Conservation (phyloP, 306 rosid genomes). For the Rosa lucieae region DNA sequence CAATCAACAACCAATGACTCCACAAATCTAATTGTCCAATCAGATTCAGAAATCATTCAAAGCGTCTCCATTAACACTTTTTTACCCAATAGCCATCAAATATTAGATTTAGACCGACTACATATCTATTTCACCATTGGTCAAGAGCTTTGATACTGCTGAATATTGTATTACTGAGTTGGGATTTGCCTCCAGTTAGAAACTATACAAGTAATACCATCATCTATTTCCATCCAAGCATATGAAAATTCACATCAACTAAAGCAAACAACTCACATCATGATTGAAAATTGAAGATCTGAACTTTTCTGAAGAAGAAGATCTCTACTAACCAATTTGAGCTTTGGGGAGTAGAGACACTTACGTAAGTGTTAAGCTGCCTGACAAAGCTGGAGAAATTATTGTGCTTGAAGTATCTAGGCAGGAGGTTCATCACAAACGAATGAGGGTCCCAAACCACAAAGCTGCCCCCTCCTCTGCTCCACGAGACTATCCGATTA, state of each 20-base stretch:
- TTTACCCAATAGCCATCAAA: slow-evolving; percentile 5
- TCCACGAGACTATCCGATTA: slow-evolving; percentile 73
- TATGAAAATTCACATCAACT: neutral
- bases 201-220: neutral
- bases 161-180: neutral
- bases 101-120: neutral
- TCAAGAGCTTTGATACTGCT: neutral
- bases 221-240: neutral
- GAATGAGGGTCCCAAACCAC: slow-evolving; percentile 81
- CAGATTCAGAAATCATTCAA: slow-evolving; percentile 10
- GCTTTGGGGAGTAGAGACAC: slow-evolving; percentile 28
- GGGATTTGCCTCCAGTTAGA: neutral
- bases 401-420: slow-evolving; percentile 78
- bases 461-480: slow-evolving; percentile 64
- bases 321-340: slow-evolving; percentile 10
- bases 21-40: slow-evolving; percentile 12
- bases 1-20: slow-evolving; percentile 18
- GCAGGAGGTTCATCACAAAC: slow-evolving; percentile 60
- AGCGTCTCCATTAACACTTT: slow-evolving; percentile 5
- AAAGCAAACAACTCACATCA: neutral
- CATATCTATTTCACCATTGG: neutral
- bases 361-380: slow-evolving; percentile 90
- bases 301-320: neutral
- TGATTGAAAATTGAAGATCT: neutral
- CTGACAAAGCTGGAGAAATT: slow-evolving; percentile 93